phyloP scores from a whole-genome alignment of 768 basidiomycete species.

The Mycena floridula region DNA sequence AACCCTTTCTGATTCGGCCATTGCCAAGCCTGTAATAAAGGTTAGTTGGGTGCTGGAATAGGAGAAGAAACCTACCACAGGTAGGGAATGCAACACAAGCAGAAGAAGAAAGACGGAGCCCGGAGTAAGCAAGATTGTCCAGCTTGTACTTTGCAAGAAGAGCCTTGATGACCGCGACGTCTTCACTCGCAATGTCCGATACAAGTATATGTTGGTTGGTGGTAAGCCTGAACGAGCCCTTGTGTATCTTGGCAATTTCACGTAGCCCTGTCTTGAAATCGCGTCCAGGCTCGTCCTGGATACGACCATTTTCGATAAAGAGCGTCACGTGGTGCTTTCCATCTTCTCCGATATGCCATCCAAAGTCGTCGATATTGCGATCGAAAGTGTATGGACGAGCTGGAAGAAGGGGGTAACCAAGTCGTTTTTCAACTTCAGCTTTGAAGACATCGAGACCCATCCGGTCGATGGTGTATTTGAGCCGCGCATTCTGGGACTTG shows the following conservation, averaged over 20 bases:
- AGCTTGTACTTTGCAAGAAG: slow-evolving; percentile 82
- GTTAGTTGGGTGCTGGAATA: not conserved
- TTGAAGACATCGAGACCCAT: slow-evolving; percentile 88
- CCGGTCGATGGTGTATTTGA: slow-evolving; percentile 97
- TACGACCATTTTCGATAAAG: slow-evolving; percentile 96
- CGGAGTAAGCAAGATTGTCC: slow-evolving; percentile 78
- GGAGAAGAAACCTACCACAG: slow-evolving; percentile 50
- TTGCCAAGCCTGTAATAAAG: slow-evolving; percentile 25
- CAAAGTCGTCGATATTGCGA: slow-evolving; percentile 88
- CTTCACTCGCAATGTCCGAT: slow-evolving; percentile 70
- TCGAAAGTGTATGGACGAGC: slow-evolving; percentile 78
- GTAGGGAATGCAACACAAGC: slow-evolving; percentile 99
- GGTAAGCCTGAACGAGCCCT: slow-evolving; percentile 89
- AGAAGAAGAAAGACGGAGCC: slow-evolving; percentile 79
- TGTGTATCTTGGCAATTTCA: slow-evolving; percentile 92
- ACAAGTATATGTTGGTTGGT: slow-evolving; percentile 93
- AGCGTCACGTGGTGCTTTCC: slow-evolving; percentile 88
- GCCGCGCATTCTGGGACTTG: slow-evolving; percentile 61
- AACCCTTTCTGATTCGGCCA: slow-evolving; percentile 52
- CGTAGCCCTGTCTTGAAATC: slow-evolving; percentile 90
- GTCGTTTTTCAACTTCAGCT: slow-evolving; percentile 81
- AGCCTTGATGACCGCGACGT: slow-evolving; percentile 71
- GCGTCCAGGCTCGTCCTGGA: slow-evolving; percentile 87
- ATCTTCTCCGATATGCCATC: slow-evolving; percentile 85
- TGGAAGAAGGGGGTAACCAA: slow-evolving; percentile 73